Conservation (phyloP, 805 yeast species). For the Isabelozyma heimii region DNA sequence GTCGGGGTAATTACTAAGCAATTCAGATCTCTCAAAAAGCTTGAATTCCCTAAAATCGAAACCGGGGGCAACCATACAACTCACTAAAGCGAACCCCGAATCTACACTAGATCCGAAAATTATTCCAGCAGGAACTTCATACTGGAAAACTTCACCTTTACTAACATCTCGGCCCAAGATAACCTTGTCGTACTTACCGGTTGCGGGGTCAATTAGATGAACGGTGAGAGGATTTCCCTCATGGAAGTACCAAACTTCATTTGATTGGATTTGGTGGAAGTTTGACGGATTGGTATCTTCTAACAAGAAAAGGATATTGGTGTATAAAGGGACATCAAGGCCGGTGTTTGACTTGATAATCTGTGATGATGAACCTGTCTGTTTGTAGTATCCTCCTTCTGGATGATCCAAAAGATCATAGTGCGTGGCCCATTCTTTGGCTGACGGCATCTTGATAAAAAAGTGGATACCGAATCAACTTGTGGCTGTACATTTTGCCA, state of each 20-base stretch:
- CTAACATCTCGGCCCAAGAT: slow-evolving; percentile 12
- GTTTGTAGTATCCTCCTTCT: slow-evolving; percentile 19
- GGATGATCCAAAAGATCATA: slow-evolving; percentile 14
- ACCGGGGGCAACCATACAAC: slow-evolving; percentile 23
- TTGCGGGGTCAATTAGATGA: slow-evolving; percentile 16
- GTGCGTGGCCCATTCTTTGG: slow-evolving; percentile 10
- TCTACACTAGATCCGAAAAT: slow-evolving; percentile 21
- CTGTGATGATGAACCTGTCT: slow-evolving; percentile 10
- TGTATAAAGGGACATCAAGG: slow-evolving; percentile 16
- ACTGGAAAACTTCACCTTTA: slow-evolving; percentile 16
- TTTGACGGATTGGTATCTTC: slow-evolving; percentile 16
- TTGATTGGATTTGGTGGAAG: slow-evolving; percentile 18
- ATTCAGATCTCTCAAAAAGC: slow-evolving; percentile 12
- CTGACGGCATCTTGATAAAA: slow-evolving; percentile 5
- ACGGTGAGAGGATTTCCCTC: slow-evolving; percentile 19
- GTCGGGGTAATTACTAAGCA: slow-evolving; percentile 13
- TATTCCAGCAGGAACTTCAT: slow-evolving; percentile 17
- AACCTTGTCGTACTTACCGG: slow-evolving; percentile 13
- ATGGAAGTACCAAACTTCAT: slow-evolving; percentile 23
- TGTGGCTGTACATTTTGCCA: too few relatives aligned
- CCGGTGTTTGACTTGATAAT: slow-evolving; percentile 15
- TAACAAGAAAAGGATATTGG: slow-evolving; percentile 19
- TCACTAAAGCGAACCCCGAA: slow-evolving; percentile 15
- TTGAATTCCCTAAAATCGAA: slow-evolving; percentile 20
- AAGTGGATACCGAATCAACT: too few relatives aligned